Percentiles rank a stretch among this genome's conserved stretches.
Conservation (phyloP, 192 early-diverging fungal species). For the Linnemannia zychae region DNA sequence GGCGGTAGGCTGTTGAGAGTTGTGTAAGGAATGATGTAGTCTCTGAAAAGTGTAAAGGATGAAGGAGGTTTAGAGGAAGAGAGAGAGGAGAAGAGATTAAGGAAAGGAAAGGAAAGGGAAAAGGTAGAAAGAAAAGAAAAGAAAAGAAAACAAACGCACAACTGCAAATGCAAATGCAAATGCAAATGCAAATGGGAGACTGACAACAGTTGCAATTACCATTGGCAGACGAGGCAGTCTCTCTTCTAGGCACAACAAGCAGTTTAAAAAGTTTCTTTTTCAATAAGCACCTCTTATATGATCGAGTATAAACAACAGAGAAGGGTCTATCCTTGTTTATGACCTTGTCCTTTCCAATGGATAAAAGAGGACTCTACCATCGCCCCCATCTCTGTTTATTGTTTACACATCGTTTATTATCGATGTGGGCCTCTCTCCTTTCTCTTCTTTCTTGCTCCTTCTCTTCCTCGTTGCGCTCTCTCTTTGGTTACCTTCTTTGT, state of each 20-base stretch:
- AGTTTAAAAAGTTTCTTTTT: neutral
- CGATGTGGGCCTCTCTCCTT: neutral
- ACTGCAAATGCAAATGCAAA: neutral
- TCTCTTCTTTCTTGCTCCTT: neutral
- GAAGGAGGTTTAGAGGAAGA: neutral
- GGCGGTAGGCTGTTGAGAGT: neutral
- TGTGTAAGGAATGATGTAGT: neutral
- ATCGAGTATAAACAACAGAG: too few species aligned
- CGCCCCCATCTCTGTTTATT: too few species aligned
- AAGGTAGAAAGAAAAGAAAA: constrained; percentile 2
- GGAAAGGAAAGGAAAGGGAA: neutral
- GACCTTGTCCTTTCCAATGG: too few species aligned
- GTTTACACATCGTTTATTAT: neutral
- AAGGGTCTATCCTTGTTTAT: too few species aligned
- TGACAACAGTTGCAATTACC: neutral
- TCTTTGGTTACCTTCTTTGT: neutral
- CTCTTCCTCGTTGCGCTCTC: constrained; percentile 5
- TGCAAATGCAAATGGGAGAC: neutral
- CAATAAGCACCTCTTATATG: neutral
- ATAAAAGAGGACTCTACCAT: too few species aligned
- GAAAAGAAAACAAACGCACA: neutral
- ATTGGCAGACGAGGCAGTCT: constrained; percentile 4
- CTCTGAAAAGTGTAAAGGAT: neutral
- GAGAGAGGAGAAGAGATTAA: neutral
- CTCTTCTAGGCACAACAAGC: neutral